Percentiles rank a stretch among this genome's conserved stretches.
These are phyloP conservation scores for Yamadazyma songkhlaensis DNA, from an alignment of 1,139 yeast genomes.

Conservation along the genomic window DNA sequence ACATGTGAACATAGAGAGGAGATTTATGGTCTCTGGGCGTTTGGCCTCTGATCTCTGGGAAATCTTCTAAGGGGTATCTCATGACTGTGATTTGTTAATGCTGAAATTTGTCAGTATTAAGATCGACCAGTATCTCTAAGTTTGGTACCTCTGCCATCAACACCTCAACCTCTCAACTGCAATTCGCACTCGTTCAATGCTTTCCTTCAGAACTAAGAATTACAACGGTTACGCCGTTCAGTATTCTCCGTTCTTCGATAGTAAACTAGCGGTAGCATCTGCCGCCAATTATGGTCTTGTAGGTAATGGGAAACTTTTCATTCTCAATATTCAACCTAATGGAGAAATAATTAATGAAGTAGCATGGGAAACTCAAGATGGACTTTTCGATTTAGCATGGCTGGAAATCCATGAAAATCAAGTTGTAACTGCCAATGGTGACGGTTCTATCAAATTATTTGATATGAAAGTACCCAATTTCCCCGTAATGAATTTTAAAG, in stretches of 20 bases:
- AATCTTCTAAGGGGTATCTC: too few species aligned
- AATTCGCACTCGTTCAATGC: conserved; percentile 42
- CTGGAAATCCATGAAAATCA: conserved; percentile 89
- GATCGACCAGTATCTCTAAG: too few species aligned
- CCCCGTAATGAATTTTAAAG: conserved; percentile 77
- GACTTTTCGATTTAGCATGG: conserved; percentile 87
- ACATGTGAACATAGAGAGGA: not conserved
- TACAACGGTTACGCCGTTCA: conserved; percentile 85
- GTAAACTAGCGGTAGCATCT: conserved; percentile 83
- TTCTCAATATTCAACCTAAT: conserved; percentile 62
- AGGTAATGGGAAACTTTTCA: conserved; percentile 82
- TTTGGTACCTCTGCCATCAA: too few species aligned
- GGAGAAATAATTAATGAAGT: conserved; percentile 60
- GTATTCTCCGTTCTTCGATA: conserved; percentile 90
- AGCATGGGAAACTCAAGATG: conserved; percentile 88
- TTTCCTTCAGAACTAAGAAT: conserved; percentile 72
- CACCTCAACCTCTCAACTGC: too few species aligned
- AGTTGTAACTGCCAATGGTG: conserved; percentile 80
- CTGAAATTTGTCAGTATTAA: too few species aligned
- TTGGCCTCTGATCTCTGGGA: too few species aligned
- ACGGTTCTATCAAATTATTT: conserved; percentile 80
- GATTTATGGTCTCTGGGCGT: not conserved
- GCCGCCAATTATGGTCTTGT: conserved; percentile 93
- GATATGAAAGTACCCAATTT: conserved; percentile 65
- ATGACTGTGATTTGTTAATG: too few species aligned